Evolutionary conservation across 768 basidiomycete genomes (phyloP).

Genomic region (Kwoniella bestiolae): DNA sequence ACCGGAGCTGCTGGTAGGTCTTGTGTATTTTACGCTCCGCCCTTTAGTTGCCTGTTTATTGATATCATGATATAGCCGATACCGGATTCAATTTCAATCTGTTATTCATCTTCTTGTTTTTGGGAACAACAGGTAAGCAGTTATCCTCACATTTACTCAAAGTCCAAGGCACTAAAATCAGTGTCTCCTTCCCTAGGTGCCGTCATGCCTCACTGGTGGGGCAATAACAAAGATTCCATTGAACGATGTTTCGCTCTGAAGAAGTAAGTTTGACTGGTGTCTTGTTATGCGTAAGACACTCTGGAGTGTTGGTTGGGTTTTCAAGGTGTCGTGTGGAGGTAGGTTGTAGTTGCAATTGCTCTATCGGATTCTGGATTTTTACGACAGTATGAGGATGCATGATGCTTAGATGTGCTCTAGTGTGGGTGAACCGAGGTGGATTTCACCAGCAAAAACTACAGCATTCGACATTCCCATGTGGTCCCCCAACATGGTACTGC

Average conservation of each 20-base stretch:
- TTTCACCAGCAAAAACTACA: conserved; percentile 8
- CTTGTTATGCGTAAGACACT: too few relatives aligned
- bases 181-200: too few relatives aligned
- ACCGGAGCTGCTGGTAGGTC: conserved; percentile 13
- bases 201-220: conserved; percentile 26
- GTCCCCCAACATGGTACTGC: conserved; percentile 17
- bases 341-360: too few relatives aligned
- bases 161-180: too few relatives aligned
- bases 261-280: background rate
- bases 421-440: too few relatives aligned
- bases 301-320: too few relatives aligned
- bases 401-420: too few relatives aligned
- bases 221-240: conserved; percentile 16
- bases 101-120: conserved; percentile 24
- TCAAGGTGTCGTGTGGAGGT: too few relatives aligned
- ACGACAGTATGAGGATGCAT: too few relatives aligned
- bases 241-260: conserved; percentile 19
- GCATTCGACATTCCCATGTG: conserved; percentile 12
- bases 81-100: conserved; percentile 20
- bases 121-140: conserved; percentile 13
- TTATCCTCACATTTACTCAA: too few relatives aligned
- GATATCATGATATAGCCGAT: conserved; percentile 2
- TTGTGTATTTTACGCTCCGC: too few relatives aligned
- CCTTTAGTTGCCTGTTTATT: background rate
- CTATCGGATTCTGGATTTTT: too few relatives aligned